Percentiles rank a stretch among this genome's conserved stretches.
phyloP scores from a whole-genome alignment of 2,329 filamentous ascomycete genomes.

The Hymenoscyphus salicellus region DNA sequence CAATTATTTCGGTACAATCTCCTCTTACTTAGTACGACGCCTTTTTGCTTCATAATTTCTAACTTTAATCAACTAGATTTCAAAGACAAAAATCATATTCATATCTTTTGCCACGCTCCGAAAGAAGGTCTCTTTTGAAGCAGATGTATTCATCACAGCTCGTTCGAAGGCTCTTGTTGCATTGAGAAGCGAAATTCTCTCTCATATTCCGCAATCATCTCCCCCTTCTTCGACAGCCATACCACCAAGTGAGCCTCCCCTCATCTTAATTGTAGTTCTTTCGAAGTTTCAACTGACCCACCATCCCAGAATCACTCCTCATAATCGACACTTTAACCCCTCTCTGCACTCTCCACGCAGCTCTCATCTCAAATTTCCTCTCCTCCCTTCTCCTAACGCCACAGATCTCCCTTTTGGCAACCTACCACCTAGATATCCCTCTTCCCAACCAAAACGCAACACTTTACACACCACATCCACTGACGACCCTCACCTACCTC shows the following conservation, averaged over 20 bases:
- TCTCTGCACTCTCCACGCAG: conserved; percentile 52
- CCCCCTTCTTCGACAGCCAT: conserved; percentile 13
- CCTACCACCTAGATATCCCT: conserved; percentile 81
- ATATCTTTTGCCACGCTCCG: conserved; percentile 74
- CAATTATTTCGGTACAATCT: neutral
- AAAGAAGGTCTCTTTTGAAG: conserved; percentile 52
- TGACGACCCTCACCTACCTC: conserved; percentile 74
- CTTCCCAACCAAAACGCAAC: conserved; percentile 43
- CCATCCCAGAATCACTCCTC: conserved; percentile 61
- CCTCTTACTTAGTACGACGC: neutral
- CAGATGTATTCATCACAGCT: conserved; percentile 66
- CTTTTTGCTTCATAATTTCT: neutral
- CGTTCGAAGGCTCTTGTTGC: conserved; percentile 55
- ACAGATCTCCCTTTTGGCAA: conserved; percentile 67
- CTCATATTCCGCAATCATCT: conserved; percentile 39
- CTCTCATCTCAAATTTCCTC: conserved; percentile 65
- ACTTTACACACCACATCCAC: conserved; percentile 62
- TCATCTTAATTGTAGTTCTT: neutral
- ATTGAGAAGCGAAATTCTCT: conserved; percentile 59
- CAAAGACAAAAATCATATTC: conserved; percentile 69
- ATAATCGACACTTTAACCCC: conserved; percentile 78
- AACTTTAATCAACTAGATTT: conserved; percentile 43
- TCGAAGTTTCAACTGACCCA: neutral
- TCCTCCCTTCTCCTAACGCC: conserved; percentile 66
- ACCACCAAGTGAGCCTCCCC: conserved; percentile 40